These are phyloP conservation scores for Quercus robur DNA, from an alignment of 306 rosid species.

Conservation along the genomic window DNA sequence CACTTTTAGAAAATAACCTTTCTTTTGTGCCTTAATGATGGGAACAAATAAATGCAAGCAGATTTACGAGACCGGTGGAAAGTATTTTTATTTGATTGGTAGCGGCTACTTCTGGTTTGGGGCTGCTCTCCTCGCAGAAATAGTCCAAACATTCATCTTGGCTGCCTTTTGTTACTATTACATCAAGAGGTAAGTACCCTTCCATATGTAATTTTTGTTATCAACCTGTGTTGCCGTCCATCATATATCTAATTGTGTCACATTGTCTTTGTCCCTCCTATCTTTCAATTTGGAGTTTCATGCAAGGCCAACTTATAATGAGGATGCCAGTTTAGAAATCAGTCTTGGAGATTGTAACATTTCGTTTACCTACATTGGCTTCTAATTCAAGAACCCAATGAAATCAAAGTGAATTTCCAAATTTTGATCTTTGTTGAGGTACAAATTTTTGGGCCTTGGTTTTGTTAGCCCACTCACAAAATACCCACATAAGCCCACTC, in stretches of 20 bases:
- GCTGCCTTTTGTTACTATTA: constrained; percentile 76
- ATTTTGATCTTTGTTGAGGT: neutral
- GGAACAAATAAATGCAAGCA: constrained; percentile 13
- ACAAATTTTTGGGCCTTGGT: no score
- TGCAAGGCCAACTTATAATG: constrained; percentile 58
- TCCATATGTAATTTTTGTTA: neutral
- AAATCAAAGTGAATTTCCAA: neutral
- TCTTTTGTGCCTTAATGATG: neutral
- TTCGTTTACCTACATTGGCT: neutral
- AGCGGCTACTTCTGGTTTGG: constrained; percentile 56
- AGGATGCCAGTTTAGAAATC: constrained; percentile 48
- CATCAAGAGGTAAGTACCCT: constrained; percentile 44
- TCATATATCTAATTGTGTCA: neutral
- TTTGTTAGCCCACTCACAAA: no score
- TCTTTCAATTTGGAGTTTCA: constrained; percentile 42
- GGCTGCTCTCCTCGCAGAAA: constrained; percentile 47
- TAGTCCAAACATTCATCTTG: constrained; percentile 72
- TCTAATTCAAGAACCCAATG: neutral
- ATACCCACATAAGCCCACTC: no score
- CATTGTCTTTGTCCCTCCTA: neutral
- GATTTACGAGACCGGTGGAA: constrained; percentile 54
- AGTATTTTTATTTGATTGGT: constrained; percentile 35
- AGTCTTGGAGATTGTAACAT: neutral
- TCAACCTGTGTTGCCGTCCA: neutral
- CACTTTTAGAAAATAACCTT: no score